phyloP scores from a whole-genome alignment of 192 early-diverging fungal genomes.

The Linnemannia schmuckeri region DNA sequence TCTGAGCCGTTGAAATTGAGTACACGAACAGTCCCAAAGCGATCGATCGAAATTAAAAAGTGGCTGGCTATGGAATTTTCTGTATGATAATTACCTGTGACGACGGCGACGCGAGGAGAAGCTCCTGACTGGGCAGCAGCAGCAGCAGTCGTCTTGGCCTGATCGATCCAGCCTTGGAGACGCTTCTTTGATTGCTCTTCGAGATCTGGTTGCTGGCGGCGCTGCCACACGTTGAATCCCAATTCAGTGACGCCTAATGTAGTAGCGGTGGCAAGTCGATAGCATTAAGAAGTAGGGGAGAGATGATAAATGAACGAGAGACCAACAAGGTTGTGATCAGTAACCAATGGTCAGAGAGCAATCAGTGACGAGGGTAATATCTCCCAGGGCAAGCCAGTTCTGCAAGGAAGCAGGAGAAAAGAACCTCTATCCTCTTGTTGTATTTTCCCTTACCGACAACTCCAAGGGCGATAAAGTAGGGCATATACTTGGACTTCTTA shows the following conservation, averaged over 20 bases:
- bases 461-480: neutral
- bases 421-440: neutral
- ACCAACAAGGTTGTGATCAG: too few species aligned
- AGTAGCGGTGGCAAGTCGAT: too few species aligned
- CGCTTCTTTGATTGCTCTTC: neutral
- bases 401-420: neutral
- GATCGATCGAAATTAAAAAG: conserved; percentile 6
- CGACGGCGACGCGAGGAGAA: conserved; percentile 5
- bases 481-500: neutral
- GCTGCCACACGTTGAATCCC: conserved; percentile 1
- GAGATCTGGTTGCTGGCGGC: neutral
- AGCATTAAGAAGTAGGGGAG: neutral
- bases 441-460: neutral
- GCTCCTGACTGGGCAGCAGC: neutral
- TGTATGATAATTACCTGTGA: neutral
- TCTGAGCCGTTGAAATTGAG: neutral
- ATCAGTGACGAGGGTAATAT: neutral
- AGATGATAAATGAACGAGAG: neutral
- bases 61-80: neutral
- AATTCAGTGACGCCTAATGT: neutral
- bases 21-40: neutral
- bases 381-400: neutral
- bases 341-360: too few species aligned
- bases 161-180: neutral
- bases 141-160: neutral